Evolutionary conservation across 2,329 filamentous ascomycete genomes (phyloP).

Genomic region (Penicillium sumatraense): DNA sequence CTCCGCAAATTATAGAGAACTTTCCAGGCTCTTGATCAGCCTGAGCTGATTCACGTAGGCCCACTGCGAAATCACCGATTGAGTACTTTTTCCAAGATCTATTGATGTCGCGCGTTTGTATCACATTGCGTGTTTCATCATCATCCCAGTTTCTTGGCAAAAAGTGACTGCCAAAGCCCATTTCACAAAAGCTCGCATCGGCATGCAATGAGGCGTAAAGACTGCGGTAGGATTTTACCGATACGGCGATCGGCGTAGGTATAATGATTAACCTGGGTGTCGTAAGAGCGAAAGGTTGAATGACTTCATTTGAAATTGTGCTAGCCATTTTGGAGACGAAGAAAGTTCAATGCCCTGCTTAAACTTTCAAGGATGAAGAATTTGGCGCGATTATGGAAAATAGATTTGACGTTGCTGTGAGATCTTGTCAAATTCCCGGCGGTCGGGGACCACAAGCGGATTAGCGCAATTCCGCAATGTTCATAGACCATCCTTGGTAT

Average conservation of each 20-base stretch:
- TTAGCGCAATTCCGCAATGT: neutral
- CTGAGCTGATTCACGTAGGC: slow-evolving; percentile 6
- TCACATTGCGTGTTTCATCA: slow-evolving; percentile 17
- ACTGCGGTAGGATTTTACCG: slow-evolving; percentile 15
- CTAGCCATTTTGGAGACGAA: neutral
- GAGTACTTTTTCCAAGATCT: slow-evolving; percentile 15
- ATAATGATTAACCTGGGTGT: slow-evolving; percentile 23
- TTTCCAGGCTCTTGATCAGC: neutral
- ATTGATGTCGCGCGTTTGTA: slow-evolving; percentile 23
- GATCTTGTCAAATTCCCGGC: neutral
- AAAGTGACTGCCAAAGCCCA: slow-evolving; percentile 25
- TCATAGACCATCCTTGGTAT: no score
- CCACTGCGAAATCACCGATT: slow-evolving; percentile 25
- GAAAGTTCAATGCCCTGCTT: no score
- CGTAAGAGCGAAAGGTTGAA: slow-evolving; percentile 20
- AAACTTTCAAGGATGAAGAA: no score
- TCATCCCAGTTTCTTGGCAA: slow-evolving; percentile 20
- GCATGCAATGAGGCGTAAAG: slow-evolving; percentile 25
- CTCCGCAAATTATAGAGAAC: slow-evolving; percentile 4
- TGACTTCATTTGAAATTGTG: neutral
- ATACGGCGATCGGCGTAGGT: slow-evolving; percentile 24
- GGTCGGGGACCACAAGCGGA: neutral
- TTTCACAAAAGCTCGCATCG: slow-evolving; percentile 21
- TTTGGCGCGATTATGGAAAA: no score
- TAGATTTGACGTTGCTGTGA: no score